These are phyloP conservation scores for Phlyctochytrium planicorne DNA, from an alignment of 192 early-diverging fungal species.

Conservation along the genomic window DNA sequence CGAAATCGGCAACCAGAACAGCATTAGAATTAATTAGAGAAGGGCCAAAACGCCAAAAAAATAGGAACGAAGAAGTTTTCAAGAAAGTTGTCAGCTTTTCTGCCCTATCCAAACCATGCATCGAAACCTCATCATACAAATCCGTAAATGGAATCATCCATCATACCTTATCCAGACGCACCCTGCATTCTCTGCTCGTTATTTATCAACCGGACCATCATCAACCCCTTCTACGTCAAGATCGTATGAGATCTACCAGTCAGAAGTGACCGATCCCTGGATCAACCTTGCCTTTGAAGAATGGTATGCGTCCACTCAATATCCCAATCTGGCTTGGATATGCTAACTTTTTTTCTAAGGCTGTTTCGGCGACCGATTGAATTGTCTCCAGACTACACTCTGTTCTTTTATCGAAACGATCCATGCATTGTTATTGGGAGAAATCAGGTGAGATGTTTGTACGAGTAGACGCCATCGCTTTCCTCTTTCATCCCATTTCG, in stretches of 20 bases:
- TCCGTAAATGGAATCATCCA: too few relatives aligned
- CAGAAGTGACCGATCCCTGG: slow-evolving; percentile 61
- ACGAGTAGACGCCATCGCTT: background rate
- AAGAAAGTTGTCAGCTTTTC: too few relatives aligned
- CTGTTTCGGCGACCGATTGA: slow-evolving; percentile 70
- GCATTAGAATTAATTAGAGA: background rate
- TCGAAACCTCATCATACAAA: too few relatives aligned
- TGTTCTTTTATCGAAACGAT: slow-evolving; percentile 88
- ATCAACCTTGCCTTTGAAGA: slow-evolving; percentile 87
- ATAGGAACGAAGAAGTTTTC: background rate
- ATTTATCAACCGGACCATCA: too few relatives aligned
- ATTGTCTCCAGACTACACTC: slow-evolving; percentile 60
- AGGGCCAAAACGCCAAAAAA: background rate
- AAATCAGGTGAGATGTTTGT: slow-evolving; percentile 63
- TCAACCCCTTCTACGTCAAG: too few relatives aligned
- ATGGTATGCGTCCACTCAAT: slow-evolving; percentile 43
- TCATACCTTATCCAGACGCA: too few relatives aligned
- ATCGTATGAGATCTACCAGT: slow-evolving; percentile 4
- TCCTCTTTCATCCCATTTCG: background rate
- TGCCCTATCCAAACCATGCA: too few relatives aligned
- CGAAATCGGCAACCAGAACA: background rate
- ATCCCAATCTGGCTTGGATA: background rate
- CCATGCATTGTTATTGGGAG: slow-evolving; percentile 89
- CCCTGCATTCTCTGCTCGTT: too few relatives aligned
- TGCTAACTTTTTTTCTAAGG: slow-evolving; percentile 40